Conservation (phyloP, 352 stramenopile species). For the Pythium insidiosum region DNA sequence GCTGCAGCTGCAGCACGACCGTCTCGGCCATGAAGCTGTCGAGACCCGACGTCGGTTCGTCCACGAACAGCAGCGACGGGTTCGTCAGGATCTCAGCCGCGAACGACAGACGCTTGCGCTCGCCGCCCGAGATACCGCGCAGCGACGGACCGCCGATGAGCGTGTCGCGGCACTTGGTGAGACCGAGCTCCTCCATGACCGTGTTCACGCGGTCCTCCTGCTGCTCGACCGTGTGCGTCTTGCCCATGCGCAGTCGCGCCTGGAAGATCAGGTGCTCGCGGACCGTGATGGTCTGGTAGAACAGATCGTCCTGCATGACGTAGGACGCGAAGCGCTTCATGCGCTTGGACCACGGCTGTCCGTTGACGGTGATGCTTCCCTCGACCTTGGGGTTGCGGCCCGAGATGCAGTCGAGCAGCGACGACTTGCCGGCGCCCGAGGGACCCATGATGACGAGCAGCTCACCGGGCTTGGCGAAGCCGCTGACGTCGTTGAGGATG, state of each 20-base stretch:
- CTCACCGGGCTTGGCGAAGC: conserved; percentile 31
- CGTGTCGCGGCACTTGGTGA: conserved; percentile 45
- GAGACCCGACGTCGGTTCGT: conserved; percentile 56
- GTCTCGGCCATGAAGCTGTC: conserved; percentile 51
- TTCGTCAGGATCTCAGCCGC: conserved; percentile 74
- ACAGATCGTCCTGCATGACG: conserved; percentile 88
- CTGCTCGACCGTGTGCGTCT: conserved; percentile 16
- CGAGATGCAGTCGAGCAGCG: conserved; percentile 91
- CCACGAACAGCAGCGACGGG: too few species aligned
- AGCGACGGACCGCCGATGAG: conserved; percentile 34
- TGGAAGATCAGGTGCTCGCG: conserved; percentile 87
- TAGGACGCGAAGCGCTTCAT: conserved; percentile 35
- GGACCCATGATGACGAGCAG: conserved; percentile 65
- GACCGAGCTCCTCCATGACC: conserved; percentile 49
- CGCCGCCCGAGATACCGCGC: conserved; percentile 1
- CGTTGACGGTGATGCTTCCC: conserved; percentile 53
- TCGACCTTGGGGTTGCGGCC: conserved; percentile 74
- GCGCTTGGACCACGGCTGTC: conserved; percentile 30
- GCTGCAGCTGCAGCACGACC: conserved; percentile 41
- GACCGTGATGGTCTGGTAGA: conserved; percentile 85
- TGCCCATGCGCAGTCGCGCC: conserved; percentile 67
- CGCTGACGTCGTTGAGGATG: conserved; percentile 46
- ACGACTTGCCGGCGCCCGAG: conserved; percentile 84
- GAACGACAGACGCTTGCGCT: conserved; percentile 73
- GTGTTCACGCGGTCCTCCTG: conserved; percentile 31